These are phyloP conservation scores for Agrostemma githago DNA, from an alignment of 148 eudicot genomes.

Conservation along the genomic window DNA sequence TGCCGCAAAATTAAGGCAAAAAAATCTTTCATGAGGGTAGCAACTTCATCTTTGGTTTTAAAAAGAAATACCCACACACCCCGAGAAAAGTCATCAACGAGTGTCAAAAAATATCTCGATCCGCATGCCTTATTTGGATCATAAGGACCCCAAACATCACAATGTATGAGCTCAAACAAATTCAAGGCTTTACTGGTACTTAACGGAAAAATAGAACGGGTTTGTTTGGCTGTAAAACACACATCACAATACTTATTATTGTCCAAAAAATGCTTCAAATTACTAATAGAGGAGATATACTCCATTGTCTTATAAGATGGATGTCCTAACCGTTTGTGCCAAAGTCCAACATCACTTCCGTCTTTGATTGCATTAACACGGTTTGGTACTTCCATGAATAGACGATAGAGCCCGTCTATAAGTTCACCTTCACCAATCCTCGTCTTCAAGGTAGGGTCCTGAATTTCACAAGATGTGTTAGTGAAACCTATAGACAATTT, in stretches of 20 bases:
- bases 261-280: neutral
- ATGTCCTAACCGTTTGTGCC: neutral
- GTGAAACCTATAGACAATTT: too few relatives aligned
- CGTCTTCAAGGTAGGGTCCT: too few relatives aligned
- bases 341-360: neutral
- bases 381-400: too few relatives aligned
- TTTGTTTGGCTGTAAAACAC: slow-evolving; percentile 2
- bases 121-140: neutral
- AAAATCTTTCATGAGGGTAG: neutral
- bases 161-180: too few relatives aligned
- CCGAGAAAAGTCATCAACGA: slow-evolving; percentile 8
- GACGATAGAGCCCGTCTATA: too few relatives aligned
- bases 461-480: too few relatives aligned
- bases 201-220: neutral
- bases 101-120: neutral
- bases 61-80: slow-evolving; percentile 4
- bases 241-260: neutral
- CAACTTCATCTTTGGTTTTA: neutral
- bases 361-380: neutral
- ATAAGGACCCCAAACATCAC: too few relatives aligned
- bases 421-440: too few relatives aligned
- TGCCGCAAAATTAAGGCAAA: neutral
- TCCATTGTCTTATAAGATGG: neutral
- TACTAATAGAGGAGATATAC: neutral
- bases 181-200: neutral